These are phyloP conservation scores for Thielaviopsis populi DNA, from an alignment of 2,329 filamentous ascomycete genomes.

Conservation along the genomic window DNA sequence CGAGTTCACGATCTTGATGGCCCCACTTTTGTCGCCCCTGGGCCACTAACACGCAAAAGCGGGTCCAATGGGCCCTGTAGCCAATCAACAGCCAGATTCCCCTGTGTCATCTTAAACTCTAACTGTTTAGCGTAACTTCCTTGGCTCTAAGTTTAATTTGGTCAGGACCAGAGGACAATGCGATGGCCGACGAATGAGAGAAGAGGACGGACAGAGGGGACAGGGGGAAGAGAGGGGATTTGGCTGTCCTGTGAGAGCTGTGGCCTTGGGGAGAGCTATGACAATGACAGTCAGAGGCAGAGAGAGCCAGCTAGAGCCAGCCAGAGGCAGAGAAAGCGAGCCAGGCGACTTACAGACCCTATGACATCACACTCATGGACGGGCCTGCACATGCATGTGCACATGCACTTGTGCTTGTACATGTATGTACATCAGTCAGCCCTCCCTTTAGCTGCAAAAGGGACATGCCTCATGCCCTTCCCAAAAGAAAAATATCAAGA, in stretches of 20 bases:
- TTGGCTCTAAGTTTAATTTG: constrained; percentile 2
- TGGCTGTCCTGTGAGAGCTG: too few relatives aligned
- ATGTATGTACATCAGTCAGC: too few relatives aligned
- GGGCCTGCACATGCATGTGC: too few relatives aligned
- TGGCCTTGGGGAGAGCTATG: too few relatives aligned
- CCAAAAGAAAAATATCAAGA: too few relatives aligned
- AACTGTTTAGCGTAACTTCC: not conserved
- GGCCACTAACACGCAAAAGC: not conserved
- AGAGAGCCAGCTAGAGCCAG: too few relatives aligned
- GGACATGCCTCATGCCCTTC: too few relatives aligned
- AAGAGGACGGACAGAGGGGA: not conserved
- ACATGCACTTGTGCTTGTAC: too few relatives aligned
- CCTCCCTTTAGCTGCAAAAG: not conserved
- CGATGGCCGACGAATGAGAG: not conserved
- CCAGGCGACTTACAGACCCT: too few relatives aligned
- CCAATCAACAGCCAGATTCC: not conserved
- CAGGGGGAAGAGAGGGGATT: too few relatives aligned
- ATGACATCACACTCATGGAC: too few relatives aligned
- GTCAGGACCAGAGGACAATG: constrained; percentile 1
- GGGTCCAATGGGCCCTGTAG: not conserved
- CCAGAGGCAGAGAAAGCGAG: not conserved
- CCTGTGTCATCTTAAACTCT: constrained; percentile 5
- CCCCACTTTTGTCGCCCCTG: not conserved
- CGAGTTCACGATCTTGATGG: not conserved
- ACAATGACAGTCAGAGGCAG: too few relatives aligned